Percentiles rank a stretch among this genome's conserved stretches.
These are phyloP conservation scores for Tubosaeta sp. DNA, from an alignment of 768 basidiomycete species.

Conservation along the genomic window DNA sequence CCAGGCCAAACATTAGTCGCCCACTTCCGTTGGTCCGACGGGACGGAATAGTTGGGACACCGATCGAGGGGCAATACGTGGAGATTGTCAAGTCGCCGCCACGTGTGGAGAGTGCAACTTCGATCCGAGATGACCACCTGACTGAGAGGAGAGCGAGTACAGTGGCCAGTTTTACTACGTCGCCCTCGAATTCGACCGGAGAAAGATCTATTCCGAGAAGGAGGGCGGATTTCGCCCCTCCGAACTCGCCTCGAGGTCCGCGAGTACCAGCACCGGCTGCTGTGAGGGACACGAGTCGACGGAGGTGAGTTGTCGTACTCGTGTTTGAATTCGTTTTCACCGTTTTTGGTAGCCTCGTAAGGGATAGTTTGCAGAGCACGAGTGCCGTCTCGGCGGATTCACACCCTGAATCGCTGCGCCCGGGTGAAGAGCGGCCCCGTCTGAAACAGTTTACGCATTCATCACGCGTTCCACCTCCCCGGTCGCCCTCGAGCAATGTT, in stretches of 20 bases:
- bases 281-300: constrained; percentile 20
- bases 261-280: constrained; percentile 19
- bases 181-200: constrained; percentile 63
- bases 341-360: constrained; percentile 35
- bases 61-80: constrained; percentile 34
- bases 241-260: constrained; percentile 42
- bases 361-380: constrained; percentile 51
- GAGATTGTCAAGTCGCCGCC: constrained; percentile 22
- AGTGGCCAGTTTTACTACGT: constrained; percentile 45
- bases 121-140: constrained; percentile 38
- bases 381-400: constrained; percentile 35
- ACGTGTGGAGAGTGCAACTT: constrained; percentile 25
- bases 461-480: constrained; percentile 62
- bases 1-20: constrained; percentile 54
- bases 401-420: constrained; percentile 29
- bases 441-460: constrained; percentile 71
- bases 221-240: constrained; percentile 66
- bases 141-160: constrained; percentile 35
- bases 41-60: constrained; percentile 16
- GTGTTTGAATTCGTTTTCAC: constrained; percentile 18
- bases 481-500: constrained; percentile 31
- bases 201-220: constrained; percentile 63
- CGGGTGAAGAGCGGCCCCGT: constrained; percentile 44
- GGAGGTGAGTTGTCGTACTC: constrained; percentile 15
- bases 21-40: constrained; percentile 42